These are phyloP conservation scores for Sclerotinia subarctica DNA, from an alignment of 2,329 filamentous ascomycete genomes.

Conservation along the genomic window DNA sequence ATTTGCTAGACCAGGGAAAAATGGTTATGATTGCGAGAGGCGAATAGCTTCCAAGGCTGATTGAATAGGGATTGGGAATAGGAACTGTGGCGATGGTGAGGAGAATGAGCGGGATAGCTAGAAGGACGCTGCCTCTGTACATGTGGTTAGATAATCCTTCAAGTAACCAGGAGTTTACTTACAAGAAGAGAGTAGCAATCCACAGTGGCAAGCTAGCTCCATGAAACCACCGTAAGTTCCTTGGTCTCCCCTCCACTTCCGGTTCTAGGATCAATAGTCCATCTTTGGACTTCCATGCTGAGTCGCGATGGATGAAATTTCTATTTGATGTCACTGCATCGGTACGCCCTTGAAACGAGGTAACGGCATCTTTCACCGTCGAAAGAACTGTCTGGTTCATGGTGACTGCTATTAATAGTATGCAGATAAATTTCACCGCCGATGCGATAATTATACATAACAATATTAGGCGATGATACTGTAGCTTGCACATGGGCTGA, in stretches of 20 bases:
- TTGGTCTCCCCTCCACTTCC: background rate
- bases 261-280: conserved; percentile 5
- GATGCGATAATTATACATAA: background rate
- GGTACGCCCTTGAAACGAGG: conserved; percentile 39
- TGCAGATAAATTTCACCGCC: conserved; percentile 5
- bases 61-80: background rate
- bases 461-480: conserved; percentile 23
- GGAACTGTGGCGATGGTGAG: conserved; percentile 17
- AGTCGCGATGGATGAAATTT: conserved; percentile 31
- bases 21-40: background rate
- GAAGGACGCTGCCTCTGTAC: background rate
- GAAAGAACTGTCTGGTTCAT: conserved; percentile 31
- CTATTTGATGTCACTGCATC: conserved; percentile 35
- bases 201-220: conserved; percentile 23
- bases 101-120: conserved; percentile 4
- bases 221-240: conserved; percentile 26
- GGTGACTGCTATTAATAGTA: conserved; percentile 21
- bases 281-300: conserved; percentile 25
- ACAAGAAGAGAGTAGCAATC: conserved; percentile 23
- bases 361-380: conserved; percentile 41
- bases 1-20: conserved; percentile 12
- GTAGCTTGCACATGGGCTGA: conserved; percentile 26
- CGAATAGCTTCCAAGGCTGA: background rate
- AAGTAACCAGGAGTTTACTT: background rate
- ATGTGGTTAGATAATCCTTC: background rate